These are phyloP conservation scores for Corchorus olitorius DNA, from an alignment of 345 rosid species.

Conservation along the genomic window DNA sequence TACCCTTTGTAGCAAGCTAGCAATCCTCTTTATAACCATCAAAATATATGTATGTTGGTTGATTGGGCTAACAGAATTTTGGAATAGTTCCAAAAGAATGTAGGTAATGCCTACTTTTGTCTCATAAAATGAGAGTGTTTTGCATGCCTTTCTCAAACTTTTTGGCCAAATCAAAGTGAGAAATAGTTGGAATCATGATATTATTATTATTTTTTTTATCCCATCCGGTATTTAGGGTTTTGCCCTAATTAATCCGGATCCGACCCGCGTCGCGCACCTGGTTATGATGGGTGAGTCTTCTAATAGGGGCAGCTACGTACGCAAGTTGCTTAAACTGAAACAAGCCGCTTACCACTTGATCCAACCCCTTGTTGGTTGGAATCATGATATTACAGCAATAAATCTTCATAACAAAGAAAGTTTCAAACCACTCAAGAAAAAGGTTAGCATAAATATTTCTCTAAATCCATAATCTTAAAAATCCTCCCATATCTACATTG, in stretches of 20 bases:
- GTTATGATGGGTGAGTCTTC: no score
- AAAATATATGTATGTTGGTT: neutral
- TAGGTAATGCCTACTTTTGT: neutral
- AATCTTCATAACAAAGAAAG: neutral
- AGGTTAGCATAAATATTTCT: no score
- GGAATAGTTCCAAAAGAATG: conserved; percentile 9
- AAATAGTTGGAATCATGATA: neutral
- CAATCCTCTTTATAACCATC: neutral
- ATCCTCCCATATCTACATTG: no score
- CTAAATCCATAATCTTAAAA: no score
- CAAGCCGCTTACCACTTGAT: no score
- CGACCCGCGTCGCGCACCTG: no score
- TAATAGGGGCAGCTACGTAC: no score
- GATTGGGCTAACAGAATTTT: neutral
- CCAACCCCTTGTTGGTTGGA: no score
- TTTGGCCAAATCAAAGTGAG: neutral
- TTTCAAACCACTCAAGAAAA: neutral
- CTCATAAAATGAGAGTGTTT: neutral
- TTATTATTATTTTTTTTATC: no score
- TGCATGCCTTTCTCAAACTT: conserved; percentile 13
- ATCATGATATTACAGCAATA: neutral
- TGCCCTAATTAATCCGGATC: no score
- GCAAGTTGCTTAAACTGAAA: no score
- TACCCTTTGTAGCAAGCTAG: neutral
- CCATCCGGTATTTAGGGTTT: no score